Evolutionary conservation across 768 basidiomycete species (phyloP).

Genomic region (Tylopilus sp.): DNA sequence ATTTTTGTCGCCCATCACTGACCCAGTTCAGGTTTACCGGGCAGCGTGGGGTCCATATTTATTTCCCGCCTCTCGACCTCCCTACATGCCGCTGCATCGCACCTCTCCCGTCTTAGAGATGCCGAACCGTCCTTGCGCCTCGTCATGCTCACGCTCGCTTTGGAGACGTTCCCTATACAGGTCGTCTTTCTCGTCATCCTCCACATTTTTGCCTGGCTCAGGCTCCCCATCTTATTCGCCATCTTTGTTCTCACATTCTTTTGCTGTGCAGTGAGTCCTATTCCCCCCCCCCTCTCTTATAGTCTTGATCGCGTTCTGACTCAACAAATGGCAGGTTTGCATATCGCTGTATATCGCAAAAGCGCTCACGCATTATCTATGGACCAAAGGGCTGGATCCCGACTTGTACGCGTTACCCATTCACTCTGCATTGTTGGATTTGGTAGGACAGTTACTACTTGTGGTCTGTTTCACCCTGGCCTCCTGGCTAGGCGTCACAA

Average conservation of each 20-base stretch:
- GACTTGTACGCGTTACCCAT: slow-evolving; percentile 94
- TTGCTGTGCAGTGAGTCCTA: slow-evolving; percentile 73
- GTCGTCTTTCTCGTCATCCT: slow-evolving; percentile 69
- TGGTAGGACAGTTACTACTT: slow-evolving; percentile 77
- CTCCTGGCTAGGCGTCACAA: slow-evolving; percentile 35
- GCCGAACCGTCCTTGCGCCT: slow-evolving; percentile 41
- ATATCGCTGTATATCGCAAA: slow-evolving; percentile 68
- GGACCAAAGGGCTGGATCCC: slow-evolving; percentile 76
- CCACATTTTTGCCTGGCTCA: slow-evolving; percentile 71
- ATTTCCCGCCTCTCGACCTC: slow-evolving; percentile 89
- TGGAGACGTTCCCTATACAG: slow-evolving; percentile 79
- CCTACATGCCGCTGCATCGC: slow-evolving; percentile 51
- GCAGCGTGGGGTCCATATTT: slow-evolving; percentile 86
- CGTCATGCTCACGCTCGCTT: slow-evolving; percentile 65
- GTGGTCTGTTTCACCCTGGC: slow-evolving; percentile 74
- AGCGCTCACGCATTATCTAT: slow-evolving; percentile 68
- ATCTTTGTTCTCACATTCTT: slow-evolving; percentile 66
- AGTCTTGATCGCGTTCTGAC: too few relatives aligned
- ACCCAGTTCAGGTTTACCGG: slow-evolving; percentile 62
- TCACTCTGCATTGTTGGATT: slow-evolving; percentile 85
- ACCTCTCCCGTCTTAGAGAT: slow-evolving; percentile 2
- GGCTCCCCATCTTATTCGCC: slow-evolving; percentile 66
- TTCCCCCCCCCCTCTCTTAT: too few relatives aligned
- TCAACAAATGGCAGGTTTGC: slow-evolving; percentile 56
- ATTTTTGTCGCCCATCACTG: not conserved